Conservation (phyloP, 768 basidiomycete species). For the Tricholoma bakamatsutake region DNA sequence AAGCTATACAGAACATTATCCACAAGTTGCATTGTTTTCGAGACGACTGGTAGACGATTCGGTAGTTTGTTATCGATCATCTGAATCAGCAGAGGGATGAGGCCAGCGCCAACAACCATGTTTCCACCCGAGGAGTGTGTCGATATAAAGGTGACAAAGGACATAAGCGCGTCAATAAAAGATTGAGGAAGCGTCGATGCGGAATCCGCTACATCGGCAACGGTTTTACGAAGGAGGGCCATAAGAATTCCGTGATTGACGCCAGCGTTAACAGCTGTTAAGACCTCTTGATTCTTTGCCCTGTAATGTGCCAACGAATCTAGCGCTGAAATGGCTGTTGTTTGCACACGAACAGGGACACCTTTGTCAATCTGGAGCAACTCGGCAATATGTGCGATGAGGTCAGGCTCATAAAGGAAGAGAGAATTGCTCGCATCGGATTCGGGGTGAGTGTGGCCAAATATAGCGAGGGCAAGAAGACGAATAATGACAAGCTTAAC, state of each 20-base stretch:
- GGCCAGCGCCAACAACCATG: constrained; percentile 92
- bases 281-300: constrained; percentile 75
- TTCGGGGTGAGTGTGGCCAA: constrained; percentile 83
- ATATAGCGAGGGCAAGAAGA: constrained; percentile 85
- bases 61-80: constrained; percentile 75
- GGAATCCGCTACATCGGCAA: constrained; percentile 61
- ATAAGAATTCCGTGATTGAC: constrained; percentile 95
- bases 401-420: constrained; percentile 93
- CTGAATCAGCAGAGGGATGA: constrained; percentile 85
- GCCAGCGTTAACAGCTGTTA: constrained; percentile 88
- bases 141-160: constrained; percentile 83
- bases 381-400: constrained; percentile 84
- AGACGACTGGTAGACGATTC: constrained; percentile 66
- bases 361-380: constrained; percentile 76
- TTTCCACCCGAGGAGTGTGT: constrained; percentile 81
- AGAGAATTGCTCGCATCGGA: constrained; percentile 71
- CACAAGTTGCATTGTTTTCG: constrained; percentile 87
- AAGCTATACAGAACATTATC: constrained; percentile 92
- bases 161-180: constrained; percentile 79
- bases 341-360: constrained; percentile 69
- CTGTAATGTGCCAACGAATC: constrained; percentile 88
- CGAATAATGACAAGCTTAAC: constrained; percentile 78
- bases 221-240: constrained; percentile 79
- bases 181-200: constrained; percentile 64
- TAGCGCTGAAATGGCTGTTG: constrained; percentile 81